Percentiles rank a stretch among this genome's conserved stretches.
phyloP scores from a whole-genome alignment of 805 yeast species.

The Jamesozyma lodderae region DNA sequence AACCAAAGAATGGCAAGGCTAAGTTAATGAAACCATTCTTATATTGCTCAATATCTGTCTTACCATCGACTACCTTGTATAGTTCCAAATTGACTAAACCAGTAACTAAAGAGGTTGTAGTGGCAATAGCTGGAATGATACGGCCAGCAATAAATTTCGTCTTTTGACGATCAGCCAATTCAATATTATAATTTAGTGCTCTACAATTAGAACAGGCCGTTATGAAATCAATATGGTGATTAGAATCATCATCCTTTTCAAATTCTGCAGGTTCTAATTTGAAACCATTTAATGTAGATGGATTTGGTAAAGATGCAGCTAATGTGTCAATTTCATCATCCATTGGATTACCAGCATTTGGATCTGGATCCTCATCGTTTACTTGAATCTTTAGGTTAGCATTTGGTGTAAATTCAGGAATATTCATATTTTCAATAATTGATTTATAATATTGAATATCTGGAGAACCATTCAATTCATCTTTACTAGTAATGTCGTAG shows the following conservation, averaged over 20 bases:
- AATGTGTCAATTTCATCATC: slow-evolving; percentile 62
- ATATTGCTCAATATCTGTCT: slow-evolving; percentile 69
- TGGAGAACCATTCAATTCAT: not conserved
- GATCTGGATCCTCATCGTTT: slow-evolving; percentile 81
- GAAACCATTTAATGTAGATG: slow-evolving; percentile 81
- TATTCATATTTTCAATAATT: slow-evolving; percentile 41
- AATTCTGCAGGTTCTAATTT: slow-evolving; percentile 84
- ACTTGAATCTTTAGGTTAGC: slow-evolving; percentile 74
- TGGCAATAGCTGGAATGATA: slow-evolving; percentile 97
- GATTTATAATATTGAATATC: slow-evolving; percentile 36
- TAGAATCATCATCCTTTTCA: slow-evolving; percentile 95
- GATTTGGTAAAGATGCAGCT: slow-evolving; percentile 77
- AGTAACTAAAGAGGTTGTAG: slow-evolving; percentile 96
- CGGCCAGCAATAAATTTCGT: slow-evolving; percentile 98
- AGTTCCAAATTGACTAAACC: slow-evolving; percentile 90
- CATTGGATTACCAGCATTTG: slow-evolving; percentile 44
- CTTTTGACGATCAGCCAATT: slow-evolving; percentile 77
- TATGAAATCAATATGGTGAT: slow-evolving; percentile 94
- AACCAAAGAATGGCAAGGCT: slow-evolving; percentile 93
- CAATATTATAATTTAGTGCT: slow-evolving; percentile 84
- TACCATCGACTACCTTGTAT: slow-evolving; percentile 76
- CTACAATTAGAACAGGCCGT: slow-evolving; percentile 94
- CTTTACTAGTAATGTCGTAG: slow-evolving; percentile 51
- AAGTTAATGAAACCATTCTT: slow-evolving; percentile 88
- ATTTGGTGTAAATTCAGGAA: slow-evolving; percentile 67